phyloP scores from a whole-genome alignment of 345 rosid species.

The Reutealis trisperma region DNA sequence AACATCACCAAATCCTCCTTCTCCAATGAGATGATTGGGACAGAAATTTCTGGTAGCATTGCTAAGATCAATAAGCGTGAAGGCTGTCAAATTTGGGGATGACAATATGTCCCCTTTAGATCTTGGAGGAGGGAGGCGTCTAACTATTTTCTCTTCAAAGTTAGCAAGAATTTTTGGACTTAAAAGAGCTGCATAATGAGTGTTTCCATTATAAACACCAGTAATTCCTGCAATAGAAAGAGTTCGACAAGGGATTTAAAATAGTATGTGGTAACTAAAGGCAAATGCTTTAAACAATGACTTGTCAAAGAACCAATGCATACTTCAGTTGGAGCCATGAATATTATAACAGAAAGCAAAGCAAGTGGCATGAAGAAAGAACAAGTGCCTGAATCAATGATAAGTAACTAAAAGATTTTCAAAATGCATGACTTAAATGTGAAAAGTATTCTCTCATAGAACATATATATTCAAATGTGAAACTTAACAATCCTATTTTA shows the following conservation, averaged over 20 bases:
- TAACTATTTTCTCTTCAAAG: conserved; percentile 24
- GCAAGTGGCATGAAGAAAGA: too few relatives aligned
- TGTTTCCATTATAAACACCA: not conserved
- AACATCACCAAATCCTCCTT: conserved; percentile 79
- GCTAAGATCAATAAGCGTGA: conserved; percentile 53
- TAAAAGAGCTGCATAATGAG: not conserved
- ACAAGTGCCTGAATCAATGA: too few relatives aligned
- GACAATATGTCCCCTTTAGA: conserved; percentile 51
- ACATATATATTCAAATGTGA: too few relatives aligned
- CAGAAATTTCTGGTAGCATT: conserved; percentile 69
- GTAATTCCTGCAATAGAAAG: not conserved
- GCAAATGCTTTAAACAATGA: not conserved
- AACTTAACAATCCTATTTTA: too few relatives aligned
- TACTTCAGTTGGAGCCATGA: too few relatives aligned
- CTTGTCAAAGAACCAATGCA: too few relatives aligned
- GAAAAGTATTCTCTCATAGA: too few relatives aligned
- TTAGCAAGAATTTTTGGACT: conserved; percentile 9
- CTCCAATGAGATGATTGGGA: conserved; percentile 63
- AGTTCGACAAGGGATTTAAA: not conserved
- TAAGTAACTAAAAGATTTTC: too few relatives aligned
- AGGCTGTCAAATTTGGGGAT: conserved; percentile 56
- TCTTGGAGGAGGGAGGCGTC: conserved; percentile 31
- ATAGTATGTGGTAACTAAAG: not conserved
- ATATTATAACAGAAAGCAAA: too few relatives aligned
- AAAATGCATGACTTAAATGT: too few relatives aligned